phyloP scores from a whole-genome alignment of 805 yeast genomes.

The Saccharomyces mikatae region DNA sequence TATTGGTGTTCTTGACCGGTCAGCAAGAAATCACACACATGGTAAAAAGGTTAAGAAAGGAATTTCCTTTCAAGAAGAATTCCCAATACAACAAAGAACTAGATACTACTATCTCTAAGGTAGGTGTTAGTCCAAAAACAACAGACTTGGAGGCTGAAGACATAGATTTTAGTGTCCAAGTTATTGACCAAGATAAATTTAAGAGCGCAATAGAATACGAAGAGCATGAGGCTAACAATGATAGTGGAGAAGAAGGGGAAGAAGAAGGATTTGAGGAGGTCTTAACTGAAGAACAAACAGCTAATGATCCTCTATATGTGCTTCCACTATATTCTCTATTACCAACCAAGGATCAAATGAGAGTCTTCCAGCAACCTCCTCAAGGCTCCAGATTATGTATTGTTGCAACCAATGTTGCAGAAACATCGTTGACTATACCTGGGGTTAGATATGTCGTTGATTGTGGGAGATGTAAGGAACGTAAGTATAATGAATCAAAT shows the following conservation, averaged over 20 bases:
- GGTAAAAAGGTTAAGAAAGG: constrained; percentile 58
- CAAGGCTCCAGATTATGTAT: constrained; percentile 79
- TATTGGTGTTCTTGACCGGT: constrained; percentile 85
- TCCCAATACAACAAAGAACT: constrained; percentile 15
- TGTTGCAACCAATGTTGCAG: constrained; percentile 96
- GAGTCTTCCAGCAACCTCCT: constrained; percentile 82
- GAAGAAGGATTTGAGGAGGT: constrained; percentile 64
- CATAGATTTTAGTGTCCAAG: constrained; percentile 58
- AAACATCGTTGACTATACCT: constrained; percentile 93
- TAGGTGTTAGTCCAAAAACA: constrained; percentile 47
- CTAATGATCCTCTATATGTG: constrained; percentile 75
- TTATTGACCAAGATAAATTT: constrained; percentile 27
- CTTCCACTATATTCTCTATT: constrained; percentile 85
- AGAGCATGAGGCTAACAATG: constrained; percentile 30
- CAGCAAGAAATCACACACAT: constrained; percentile 80
- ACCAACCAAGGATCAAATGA: constrained; percentile 94
- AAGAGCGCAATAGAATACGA: constrained; percentile 30
- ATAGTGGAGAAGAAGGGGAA: constrained; percentile 32
- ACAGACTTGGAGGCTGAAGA: constrained; percentile 83
- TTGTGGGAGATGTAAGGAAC: constrained; percentile 87
- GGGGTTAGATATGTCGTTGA: constrained; percentile 92
- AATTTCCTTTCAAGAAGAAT: constrained; percentile 47
- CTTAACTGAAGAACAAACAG: constrained; percentile 61
- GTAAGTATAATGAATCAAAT: constrained; percentile 69
- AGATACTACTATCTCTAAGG: constrained; percentile 34